phyloP scores from a whole-genome alignment of 2,329 filamentous ascomycete genomes.

The Aspergillus eucalypticola region DNA sequence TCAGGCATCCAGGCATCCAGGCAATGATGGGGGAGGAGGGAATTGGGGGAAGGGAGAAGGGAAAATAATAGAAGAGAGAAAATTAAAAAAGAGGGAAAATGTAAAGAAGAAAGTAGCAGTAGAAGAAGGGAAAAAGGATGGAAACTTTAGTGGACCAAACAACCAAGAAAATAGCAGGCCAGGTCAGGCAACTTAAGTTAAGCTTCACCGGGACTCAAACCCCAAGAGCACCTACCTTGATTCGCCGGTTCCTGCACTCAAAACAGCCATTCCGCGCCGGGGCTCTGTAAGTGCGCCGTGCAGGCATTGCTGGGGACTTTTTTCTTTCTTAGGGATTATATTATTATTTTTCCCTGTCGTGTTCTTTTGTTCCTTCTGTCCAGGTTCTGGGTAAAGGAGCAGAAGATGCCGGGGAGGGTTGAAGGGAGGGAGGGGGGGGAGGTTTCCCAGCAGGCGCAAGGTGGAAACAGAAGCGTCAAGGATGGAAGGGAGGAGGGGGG shows the following conservation, averaged over 20 bases:
- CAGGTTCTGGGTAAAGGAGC: neutral
- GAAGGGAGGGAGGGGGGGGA: neutral
- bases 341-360: neutral
- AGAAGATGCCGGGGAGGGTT: neutral
- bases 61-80: neutral
- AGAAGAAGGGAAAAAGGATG: neutral
- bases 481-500: neutral
- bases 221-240: constrained; percentile 23
- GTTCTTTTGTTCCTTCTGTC: too few species aligned
- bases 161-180: constrained; percentile 2
- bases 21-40: neutral
- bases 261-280: constrained; percentile 21
- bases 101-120: too few species aligned
- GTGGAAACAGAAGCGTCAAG: neutral
- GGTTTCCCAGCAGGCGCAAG: neutral
- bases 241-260: constrained; percentile 22
- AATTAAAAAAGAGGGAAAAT: neutral
- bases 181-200: neutral
- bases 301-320: constrained; percentile 18
- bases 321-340: neutral
- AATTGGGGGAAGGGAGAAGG: neutral
- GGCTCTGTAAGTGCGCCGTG: constrained; percentile 17
- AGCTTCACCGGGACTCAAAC: neutral
- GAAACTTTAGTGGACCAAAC: neutral
- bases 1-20: constrained; percentile 3